These are phyloP conservation scores for Oenanthe javanica DNA, from an alignment of 140 eudicot species.

Conservation along the genomic window DNA sequence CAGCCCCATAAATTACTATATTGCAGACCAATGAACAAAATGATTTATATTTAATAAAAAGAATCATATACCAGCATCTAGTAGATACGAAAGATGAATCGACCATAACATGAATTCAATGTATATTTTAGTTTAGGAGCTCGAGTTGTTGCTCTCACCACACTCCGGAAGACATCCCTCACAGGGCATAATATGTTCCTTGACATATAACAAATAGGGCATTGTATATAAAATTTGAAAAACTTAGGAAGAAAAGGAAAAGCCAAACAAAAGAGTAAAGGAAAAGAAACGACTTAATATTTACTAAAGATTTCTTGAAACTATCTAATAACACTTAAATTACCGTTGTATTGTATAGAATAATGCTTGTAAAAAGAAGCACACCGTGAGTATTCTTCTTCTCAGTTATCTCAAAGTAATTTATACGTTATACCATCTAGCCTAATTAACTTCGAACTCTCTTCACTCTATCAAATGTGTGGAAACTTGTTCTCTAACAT, in stretches of 20 bases:
- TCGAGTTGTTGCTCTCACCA: too few relatives aligned
- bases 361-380: too few relatives aligned
- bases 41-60: not conserved
- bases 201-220: not conserved
- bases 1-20: not conserved
- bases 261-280: too few relatives aligned
- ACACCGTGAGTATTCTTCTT: not conserved
- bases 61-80: not conserved
- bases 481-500: too few relatives aligned
- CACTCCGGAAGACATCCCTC: not conserved
- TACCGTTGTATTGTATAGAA: not conserved
- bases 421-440: not conserved
- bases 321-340: not conserved
- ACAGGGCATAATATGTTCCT: not conserved
- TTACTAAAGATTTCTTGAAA: not conserved
- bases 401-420: not conserved
- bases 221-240: not conserved
- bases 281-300: not conserved
- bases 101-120: not conserved
- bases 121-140: not conserved
- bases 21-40: not conserved
- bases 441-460: too few relatives aligned
- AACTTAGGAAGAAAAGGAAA: not conserved
- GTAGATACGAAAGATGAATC: too few relatives aligned
- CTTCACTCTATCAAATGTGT: too few relatives aligned